Conservation (phyloP, 108 stramenopile genomes). For the Pseudonitzschia multiseries region DNA sequence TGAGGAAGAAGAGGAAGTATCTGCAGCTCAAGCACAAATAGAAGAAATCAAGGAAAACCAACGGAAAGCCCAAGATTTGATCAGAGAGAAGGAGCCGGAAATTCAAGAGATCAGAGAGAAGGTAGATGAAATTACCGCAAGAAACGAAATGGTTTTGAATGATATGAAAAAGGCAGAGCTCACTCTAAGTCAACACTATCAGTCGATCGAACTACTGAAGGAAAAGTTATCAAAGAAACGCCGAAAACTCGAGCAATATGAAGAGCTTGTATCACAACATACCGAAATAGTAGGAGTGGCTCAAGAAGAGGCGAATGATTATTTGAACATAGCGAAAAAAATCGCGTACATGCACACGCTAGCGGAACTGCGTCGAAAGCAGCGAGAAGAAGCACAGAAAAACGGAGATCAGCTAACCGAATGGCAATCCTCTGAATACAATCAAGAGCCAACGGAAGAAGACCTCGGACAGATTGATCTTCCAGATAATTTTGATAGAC, state of each 20-base stretch:
- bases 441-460: constrained; percentile 54
- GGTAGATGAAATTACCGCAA: constrained; percentile 58
- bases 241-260: constrained; percentile 56
- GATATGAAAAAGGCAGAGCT: constrained; percentile 62
- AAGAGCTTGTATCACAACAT: constrained; percentile 37
- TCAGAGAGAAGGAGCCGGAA: constrained; percentile 47
- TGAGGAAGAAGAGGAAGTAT: constrained; percentile 66
- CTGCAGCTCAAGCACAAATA: constrained; percentile 49
- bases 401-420: background rate
- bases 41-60: constrained; percentile 46
- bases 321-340: constrained; percentile 18
- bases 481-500: constrained; percentile 22
- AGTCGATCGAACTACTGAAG: constrained; percentile 45
- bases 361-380: constrained; percentile 21
- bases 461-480: constrained; percentile 71
- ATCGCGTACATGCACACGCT: constrained; percentile 4
- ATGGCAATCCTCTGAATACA: constrained; percentile 15
- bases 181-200: constrained; percentile 51
- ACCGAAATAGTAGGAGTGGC: constrained; percentile 25
- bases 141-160: constrained; percentile 65
- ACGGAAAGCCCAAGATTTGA: constrained; percentile 32
- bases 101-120: constrained; percentile 44
- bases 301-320: constrained; percentile 13
- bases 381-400: constrained; percentile 13
- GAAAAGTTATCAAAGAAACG: constrained; percentile 50